Base-by-base conservation (phyloP, 441 rosid genomes). In the Lepidium campestre region DNA sequence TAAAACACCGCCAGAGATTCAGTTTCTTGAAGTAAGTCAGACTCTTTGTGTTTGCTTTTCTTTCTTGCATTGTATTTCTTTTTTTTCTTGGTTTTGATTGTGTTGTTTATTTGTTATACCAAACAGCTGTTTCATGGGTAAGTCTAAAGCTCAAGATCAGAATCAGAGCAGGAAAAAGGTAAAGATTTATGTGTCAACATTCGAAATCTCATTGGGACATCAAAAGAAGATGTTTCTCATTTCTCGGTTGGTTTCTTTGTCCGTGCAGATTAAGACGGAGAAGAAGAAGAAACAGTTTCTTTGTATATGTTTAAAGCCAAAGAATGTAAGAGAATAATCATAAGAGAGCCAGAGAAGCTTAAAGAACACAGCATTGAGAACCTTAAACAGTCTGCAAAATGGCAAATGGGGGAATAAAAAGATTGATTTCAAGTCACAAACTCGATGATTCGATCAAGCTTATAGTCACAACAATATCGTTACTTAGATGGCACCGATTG, bases 271-370 rank as follows among this genome's bases (percentile, higher is more conserved):
- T 49, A 49, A 49, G 47, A 49, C 60, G 6, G 49, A 52, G 50
- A 52, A 44, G 22, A 65, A 44, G 20, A 65, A 66, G 64, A 57
- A 45, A 20, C 67, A 42, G 72, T 73, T 14, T 67, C 2, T 61
- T 14, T 74, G 69, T 67, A 39, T 67, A 37, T 74, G 77, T 62
- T 61, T 74, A 58, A 67, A 74, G 55, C 60, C 73, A 18, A 61
- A 67, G 46, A 59, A 57, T 52, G 50, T 67, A 27, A 62, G 73
- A 39, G 73, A 74, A n/a, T 72, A 14, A 56, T 37, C 44, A 46
- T 39, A 55, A 47, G 34, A 29, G 27, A 39, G 34, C 14, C n/a
- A 31, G 25, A 42, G 54, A 59, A 31, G 37, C 36, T 20, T 29
- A 17, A 72, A 55, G 50, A n/a, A 36, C 10, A 63, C 32, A 53